Conservation (phyloP, 176 grass and related monocot species). For the Lolium perenne region DNA sequence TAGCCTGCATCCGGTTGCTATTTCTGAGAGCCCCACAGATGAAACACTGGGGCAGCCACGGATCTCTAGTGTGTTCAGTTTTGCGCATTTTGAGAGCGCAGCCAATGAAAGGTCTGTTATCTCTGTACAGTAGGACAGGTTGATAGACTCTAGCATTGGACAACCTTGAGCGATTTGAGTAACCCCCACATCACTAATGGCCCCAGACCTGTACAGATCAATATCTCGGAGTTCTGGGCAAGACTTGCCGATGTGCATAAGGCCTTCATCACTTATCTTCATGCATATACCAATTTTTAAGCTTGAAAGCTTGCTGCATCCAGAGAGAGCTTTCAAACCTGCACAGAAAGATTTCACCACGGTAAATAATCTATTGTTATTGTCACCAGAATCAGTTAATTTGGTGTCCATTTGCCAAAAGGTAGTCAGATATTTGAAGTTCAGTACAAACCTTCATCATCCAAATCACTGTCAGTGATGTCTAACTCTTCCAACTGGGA, state of each 20-base stretch:
- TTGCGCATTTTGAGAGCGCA: conserved; percentile 66
- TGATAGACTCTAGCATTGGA: conserved; percentile 66
- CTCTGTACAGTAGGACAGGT: conserved; percentile 79
- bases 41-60: conserved; percentile 65
- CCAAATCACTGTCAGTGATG: conserved; percentile 84
- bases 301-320: conserved; percentile 66
- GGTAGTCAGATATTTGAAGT: neutral
- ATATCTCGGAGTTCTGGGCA: conserved; percentile 73
- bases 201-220: conserved; percentile 82
- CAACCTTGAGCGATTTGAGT: conserved; percentile 63
- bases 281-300: conserved; percentile 89
- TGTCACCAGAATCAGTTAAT: neutral
- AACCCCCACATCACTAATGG: conserved; percentile 74
- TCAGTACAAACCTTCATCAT: conserved; percentile 73
- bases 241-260: conserved; percentile 61
- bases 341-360: conserved; percentile 3
- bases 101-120: conserved; percentile 69
- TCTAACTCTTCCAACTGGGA: conserved; percentile 70
- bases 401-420: neutral
- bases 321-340: conserved; percentile 72
- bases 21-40: conserved; percentile 59
- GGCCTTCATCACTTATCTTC: conserved; percentile 75
- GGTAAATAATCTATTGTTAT: neutral
- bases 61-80: conserved; percentile 73
- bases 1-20: conserved; percentile 60